Conservation (phyloP, 139 green algal genomes). For the Chlamydomonas asymmetrica region DNA sequence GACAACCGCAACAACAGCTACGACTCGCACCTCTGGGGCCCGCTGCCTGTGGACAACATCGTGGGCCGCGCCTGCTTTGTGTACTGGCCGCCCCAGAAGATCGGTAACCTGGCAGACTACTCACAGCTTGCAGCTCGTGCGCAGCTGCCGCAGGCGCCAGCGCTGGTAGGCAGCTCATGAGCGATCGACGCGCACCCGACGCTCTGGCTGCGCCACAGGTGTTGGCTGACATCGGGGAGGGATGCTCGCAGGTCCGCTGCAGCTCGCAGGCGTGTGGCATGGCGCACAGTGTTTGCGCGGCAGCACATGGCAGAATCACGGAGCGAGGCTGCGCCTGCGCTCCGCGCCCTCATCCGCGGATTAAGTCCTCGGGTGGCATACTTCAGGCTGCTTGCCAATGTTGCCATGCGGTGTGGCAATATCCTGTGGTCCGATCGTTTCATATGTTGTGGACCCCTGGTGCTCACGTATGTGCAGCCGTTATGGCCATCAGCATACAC, state of each 20-base stretch:
- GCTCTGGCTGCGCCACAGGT: background rate
- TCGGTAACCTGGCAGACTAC: constrained; percentile 70
- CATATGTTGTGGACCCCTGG: too few relatives aligned
- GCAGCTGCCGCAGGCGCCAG: background rate
- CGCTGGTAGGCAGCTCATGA: background rate
- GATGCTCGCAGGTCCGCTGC: background rate
- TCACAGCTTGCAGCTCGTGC: background rate
- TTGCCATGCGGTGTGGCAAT: too few relatives aligned
- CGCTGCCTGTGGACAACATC: constrained; percentile 87
- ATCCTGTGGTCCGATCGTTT: too few relatives aligned
- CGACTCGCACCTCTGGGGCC: constrained; percentile 96
- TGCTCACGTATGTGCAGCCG: too few relatives aligned
- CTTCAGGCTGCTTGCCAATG: too few relatives aligned
- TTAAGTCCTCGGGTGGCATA: too few relatives aligned
- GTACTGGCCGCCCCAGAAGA: constrained; percentile 90
- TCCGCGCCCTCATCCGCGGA: too few relatives aligned
- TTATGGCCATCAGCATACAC: too few relatives aligned
- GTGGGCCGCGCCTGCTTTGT: constrained; percentile 83
- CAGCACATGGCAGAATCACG: too few relatives aligned
- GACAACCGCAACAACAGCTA: constrained; percentile 99
- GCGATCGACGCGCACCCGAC: background rate
- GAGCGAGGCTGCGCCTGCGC: too few relatives aligned
- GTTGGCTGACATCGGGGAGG: background rate
- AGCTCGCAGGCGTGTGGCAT: background rate
- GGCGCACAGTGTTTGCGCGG: background rate